Base-by-base conservation (phyloP, 108 stramenopile genomes). In the Skeletonema tropicum region DNA sequence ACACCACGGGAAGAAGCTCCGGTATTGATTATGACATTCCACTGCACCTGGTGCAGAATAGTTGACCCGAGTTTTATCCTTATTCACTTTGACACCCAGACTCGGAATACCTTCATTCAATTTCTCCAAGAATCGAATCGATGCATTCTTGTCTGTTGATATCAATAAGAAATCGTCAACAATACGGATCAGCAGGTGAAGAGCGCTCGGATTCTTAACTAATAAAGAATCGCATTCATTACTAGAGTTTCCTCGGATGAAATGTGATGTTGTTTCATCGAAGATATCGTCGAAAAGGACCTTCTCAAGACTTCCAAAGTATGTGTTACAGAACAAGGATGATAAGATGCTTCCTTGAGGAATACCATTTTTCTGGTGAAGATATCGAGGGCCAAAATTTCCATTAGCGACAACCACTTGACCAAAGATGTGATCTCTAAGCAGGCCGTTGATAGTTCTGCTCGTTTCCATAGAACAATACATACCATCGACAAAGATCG, bases 141-240 rank as follows among this genome's bases (percentile, higher is more conserved):
- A 75, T 6, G 66, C 65, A 14, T 66, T 25, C 30, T 71, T 68
- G 36, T 84, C 64, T 3, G 87, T 82, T 14, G 87, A 86, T 14
- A 95, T 79, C n/a, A 92, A 70, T 23, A 97, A 63, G 69, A 94
- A 97, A 79, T 97, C 96, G 65, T 97, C 96, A 19, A 93, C 88
- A 57, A 89, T 74, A 1, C 96, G 82, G 23, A 91, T 69, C 33
- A 95, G 60, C 5, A 94, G 70, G 64, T 82, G 65, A 57, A 73
- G 32, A 68, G 49, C 52, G 33, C 36, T 31, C 55, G 60, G 46
- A 32, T 21, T 64, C 33, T 78, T 52, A 14, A 76, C 49, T 15
- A 77, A 14, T 3, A 62, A 9, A 17, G 42, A 59, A 52, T 74
- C 46, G 29, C 74, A 38, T 17, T 49, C 31, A 60, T 33, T 14